These are phyloP conservation scores for Taphrina confusa DNA, from an alignment of 1,139 yeast genomes.

Conservation along the genomic window DNA sequence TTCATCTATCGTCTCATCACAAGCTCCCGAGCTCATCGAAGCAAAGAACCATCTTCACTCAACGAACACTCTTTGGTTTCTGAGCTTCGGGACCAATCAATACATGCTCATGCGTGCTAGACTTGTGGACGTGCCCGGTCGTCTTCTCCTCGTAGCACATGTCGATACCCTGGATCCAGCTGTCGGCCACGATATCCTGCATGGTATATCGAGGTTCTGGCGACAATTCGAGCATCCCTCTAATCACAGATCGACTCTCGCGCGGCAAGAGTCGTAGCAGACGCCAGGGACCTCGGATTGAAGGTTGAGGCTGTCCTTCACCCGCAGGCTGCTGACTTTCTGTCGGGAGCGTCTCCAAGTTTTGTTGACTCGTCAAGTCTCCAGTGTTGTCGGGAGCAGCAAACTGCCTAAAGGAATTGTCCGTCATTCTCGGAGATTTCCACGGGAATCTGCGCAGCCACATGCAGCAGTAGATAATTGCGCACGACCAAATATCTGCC, in stretches of 20 bases:
- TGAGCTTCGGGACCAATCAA: constrained; percentile 50
- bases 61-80: constrained; percentile 33
- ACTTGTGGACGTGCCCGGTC: constrained; percentile 51
- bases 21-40: no score
- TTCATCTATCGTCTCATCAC: no score
- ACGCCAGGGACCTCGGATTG: constrained; percentile 75
- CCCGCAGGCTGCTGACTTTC: constrained; percentile 14
- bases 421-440: constrained; percentile 89
- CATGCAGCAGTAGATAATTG: constrained; percentile 95
- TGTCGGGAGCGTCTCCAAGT: constrained; percentile 14
- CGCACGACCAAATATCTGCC: constrained; percentile 94
- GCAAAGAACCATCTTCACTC: no score
- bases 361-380: constrained; percentile 1
- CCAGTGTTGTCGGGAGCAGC: constrained; percentile 47
- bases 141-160: constrained; percentile 50
- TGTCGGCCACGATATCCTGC: constrained; percentile 65
- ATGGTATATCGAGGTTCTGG: constrained; percentile 69
- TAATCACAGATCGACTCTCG: constrained; percentile 76
- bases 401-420: constrained; percentile 76
- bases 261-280: constrained; percentile 82
- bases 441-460: constrained; percentile 91
- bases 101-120: constrained; percentile 61
- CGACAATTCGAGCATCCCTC: constrained; percentile 69
- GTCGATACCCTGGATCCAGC: constrained; percentile 68
- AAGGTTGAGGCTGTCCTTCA: constrained; percentile 31